Evolutionary conservation across 2,329 filamentous ascomycete species (phyloP).

Genomic region (Pyrenochaeta sp.): DNA sequence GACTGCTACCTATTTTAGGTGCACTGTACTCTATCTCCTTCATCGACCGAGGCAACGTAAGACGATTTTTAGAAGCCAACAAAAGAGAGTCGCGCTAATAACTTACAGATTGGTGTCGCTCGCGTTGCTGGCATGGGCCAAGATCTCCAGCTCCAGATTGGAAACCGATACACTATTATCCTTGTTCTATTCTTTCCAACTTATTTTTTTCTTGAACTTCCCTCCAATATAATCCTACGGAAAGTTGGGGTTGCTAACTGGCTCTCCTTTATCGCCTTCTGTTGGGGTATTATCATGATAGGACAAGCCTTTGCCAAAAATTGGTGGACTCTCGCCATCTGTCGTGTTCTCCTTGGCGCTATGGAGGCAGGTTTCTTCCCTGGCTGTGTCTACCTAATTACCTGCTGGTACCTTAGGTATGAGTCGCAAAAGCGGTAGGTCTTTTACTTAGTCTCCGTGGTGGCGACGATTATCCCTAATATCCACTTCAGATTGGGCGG

Average conservation of each 20-base stretch:
- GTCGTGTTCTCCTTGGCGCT: conserved; percentile 34
- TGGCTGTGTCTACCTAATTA: conserved; percentile 47
- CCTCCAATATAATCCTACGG: conserved; percentile 59
- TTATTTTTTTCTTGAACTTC: conserved; percentile 62
- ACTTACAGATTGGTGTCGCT: conserved; percentile 27
- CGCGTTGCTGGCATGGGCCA: conserved; percentile 57
- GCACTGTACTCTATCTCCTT: conserved; percentile 45
- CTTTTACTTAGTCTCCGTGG: too few species aligned
- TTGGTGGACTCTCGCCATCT: conserved; percentile 42
- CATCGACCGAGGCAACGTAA: conserved; percentile 47
- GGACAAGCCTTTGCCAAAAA: conserved; percentile 43
- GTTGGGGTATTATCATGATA: conserved; percentile 30
- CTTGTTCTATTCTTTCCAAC: conserved; percentile 63
- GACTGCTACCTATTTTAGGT: conserved; percentile 48
- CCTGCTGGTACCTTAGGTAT: conserved; percentile 50
- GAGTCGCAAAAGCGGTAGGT: conserved; percentile 39
- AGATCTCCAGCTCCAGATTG: conserved; percentile 55
- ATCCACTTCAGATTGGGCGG: conserved; percentile 1
- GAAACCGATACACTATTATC: conserved; percentile 56
- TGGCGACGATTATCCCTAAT: too few species aligned
- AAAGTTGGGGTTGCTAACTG: conserved; percentile 30
- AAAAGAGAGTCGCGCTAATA: too few species aligned
- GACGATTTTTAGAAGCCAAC: too few species aligned
- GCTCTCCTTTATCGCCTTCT: conserved; percentile 23
- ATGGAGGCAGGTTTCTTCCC: conserved; percentile 42